Percentiles rank a stretch among this genome's conserved stretches.
Conservation (phyloP, 192 early-diverging fungal species). For the Oehlia diaphana region DNA sequence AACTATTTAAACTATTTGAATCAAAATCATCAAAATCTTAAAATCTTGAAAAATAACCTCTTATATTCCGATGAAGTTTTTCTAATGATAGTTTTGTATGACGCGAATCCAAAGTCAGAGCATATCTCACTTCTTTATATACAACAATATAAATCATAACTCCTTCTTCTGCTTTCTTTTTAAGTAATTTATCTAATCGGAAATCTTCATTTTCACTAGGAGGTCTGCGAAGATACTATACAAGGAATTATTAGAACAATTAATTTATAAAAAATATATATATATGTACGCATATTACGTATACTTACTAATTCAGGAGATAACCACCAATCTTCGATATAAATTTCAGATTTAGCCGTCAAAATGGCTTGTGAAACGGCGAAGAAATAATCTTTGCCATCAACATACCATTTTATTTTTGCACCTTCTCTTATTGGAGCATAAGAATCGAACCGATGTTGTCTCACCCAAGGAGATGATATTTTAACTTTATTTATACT, state of each 20-base stretch:
- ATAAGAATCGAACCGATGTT: conserved; percentile 71
- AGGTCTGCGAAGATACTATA: conserved; percentile 68
- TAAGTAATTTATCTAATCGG: conserved; percentile 69
- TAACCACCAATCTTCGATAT: conserved; percentile 86
- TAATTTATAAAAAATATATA: not conserved
- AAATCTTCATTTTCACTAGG: conserved; percentile 69
- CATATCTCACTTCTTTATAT: conserved; percentile 80
- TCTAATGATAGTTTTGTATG: conserved; percentile 73
- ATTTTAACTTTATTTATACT: conserved; percentile 58
- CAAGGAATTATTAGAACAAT: not conserved
- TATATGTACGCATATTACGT: not conserved
- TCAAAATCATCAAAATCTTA: not conserved
- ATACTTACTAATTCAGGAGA: conserved; percentile 65
- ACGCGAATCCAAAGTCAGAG: conserved; percentile 67
- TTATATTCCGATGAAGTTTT: conserved; percentile 71
- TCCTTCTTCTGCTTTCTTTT: conserved; percentile 79
- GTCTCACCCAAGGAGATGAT: conserved; percentile 61
- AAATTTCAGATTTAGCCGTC: conserved; percentile 64
- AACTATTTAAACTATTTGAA: not conserved
- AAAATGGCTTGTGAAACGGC: conserved; percentile 74
- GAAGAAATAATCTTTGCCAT: conserved; percentile 75
- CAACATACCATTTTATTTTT: conserved; percentile 69
- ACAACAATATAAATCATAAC: conserved; percentile 81
- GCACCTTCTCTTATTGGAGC: conserved; percentile 65
- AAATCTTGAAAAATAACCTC: conserved; percentile 34